These are phyloP conservation scores for Tagetes erecta DNA, from an alignment of 129 eudicot genomes.

Conservation along the genomic window DNA sequence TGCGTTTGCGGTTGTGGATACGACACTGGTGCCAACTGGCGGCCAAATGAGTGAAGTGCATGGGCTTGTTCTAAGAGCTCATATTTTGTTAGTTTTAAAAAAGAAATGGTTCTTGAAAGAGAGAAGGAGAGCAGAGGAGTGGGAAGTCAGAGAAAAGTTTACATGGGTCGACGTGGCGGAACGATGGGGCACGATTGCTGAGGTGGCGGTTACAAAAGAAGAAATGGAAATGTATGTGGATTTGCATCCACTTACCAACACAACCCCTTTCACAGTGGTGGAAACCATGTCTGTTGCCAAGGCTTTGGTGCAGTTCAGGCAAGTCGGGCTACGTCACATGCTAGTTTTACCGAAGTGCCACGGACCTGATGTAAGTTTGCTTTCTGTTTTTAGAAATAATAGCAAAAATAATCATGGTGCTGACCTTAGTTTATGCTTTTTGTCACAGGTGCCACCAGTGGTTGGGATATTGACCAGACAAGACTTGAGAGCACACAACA, in stretches of 20 bases:
- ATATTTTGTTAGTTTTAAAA: slow-evolving; percentile 65
- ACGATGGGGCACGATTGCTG: slow-evolving; percentile 59
- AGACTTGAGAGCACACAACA: slow-evolving; percentile 86
- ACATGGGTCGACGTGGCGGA: slow-evolving; percentile 71
- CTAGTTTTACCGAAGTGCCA: slow-evolving; percentile 72
- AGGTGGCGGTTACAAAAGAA: slow-evolving; percentile 62
- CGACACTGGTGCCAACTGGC: slow-evolving; percentile 31
- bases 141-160: slow-evolving; percentile 74
- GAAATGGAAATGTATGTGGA: slow-evolving; percentile 90
- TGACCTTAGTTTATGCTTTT: slow-evolving; percentile 37
- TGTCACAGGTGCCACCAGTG: slow-evolving; percentile 66
- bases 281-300: slow-evolving; percentile 85
- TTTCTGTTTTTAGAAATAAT: background rate
- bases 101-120: slow-evolving; percentile 73
- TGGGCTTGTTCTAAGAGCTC: slow-evolving; percentile 77
- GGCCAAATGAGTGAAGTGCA: slow-evolving; percentile 51
- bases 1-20: slow-evolving; percentile 91
- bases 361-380: slow-evolving; percentile 59
- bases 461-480: slow-evolving; percentile 93
- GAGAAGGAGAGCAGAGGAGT: slow-evolving; percentile 64
- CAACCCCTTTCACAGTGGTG: slow-evolving; percentile 79
- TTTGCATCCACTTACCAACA: slow-evolving; percentile 83
- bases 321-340: slow-evolving; percentile 89
- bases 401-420: slow-evolving; percentile 4
- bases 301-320: slow-evolving; percentile 93